phyloP scores from a whole-genome alignment of 108 stramenopile genomes.

The Stephanodiscus minutulus region DNA sequence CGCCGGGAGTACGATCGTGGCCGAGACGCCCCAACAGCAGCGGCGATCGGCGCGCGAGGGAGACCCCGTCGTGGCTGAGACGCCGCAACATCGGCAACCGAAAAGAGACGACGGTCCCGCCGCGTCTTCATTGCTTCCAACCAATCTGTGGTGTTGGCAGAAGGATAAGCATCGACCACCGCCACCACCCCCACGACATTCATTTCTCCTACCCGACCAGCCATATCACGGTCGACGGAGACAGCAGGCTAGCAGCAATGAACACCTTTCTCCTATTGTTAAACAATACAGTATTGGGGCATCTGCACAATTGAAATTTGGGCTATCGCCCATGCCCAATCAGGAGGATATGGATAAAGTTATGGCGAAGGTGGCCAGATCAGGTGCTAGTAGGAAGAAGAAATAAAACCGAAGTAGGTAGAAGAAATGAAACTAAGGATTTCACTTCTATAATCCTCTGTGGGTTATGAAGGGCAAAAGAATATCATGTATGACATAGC shows the following conservation, averaged over 20 bases:
- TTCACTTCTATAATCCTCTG: too few relatives aligned
- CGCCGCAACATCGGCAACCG: conserved; percentile 22
- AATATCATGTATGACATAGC: too few relatives aligned
- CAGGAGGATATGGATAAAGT: conserved; percentile 9
- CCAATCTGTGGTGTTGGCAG: conserved; percentile 10
- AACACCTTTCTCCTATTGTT: conserved; percentile 7
- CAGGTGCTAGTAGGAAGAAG: conserved; percentile 9
- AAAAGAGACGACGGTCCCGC: background rate
- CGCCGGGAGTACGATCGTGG: conserved; percentile 1
- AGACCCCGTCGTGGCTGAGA: conserved; percentile 16
- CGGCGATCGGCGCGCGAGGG: background rate
- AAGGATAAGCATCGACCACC: conserved; percentile 1
- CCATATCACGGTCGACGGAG: background rate
- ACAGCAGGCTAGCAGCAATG: background rate
- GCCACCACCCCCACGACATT: conserved; percentile 6
- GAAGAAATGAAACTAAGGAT: background rate
- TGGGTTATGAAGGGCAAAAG: too few relatives aligned
- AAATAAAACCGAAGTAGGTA: background rate
- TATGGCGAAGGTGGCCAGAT: conserved; percentile 11
- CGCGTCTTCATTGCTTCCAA: background rate
- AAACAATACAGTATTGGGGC: background rate
- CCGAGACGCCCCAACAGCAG: conserved; percentile 9
- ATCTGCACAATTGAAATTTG: conserved; percentile 23
- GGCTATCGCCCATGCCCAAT: conserved; percentile 40
- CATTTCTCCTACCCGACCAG: background rate